Evolutionary conservation across 306 rosid species (phyloP), one percentile per base, ranked within the genome.

Genomic region (Acacia melanoxylon): DNA sequence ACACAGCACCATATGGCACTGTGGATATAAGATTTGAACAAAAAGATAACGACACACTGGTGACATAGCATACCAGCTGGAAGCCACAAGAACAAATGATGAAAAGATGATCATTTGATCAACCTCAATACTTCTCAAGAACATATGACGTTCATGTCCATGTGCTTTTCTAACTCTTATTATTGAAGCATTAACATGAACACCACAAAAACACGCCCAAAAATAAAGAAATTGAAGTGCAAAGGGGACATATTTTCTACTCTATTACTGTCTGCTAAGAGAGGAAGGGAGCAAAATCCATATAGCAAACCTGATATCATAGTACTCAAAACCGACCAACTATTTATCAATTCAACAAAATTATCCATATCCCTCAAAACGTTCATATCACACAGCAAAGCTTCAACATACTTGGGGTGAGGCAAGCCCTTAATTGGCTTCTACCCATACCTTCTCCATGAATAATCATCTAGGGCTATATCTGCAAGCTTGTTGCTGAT

Each of bases 391-490:
- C 29, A 27, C 29, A 27, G 29, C 1, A 27, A 27, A 82, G 15
- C 51, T 59, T 66, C 62, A 74, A 68, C 29, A 79, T 86, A 94
- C 98, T 94, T 90, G 40, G 97, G 97, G 77, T 94, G 97, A 72
- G 97, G 98, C 44, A 97, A 94, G 19, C 97, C 98, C 90, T 94
- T 94, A 88, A n/a, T n/a, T n/a, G n/a, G n/a, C n/a, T n/a, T n/a
- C n/a, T n/a, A n/a, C n/a, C n/a, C n/a, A n/a, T n/a, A n/a, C n/a
- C n/a, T n/a, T n/a, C n/a, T n/a, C n/a, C n/a, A n/a, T n/a, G n/a
- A n/a, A n/a, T n/a, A n/a, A n/a, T 92, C 97, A 86, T 94, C 97
- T 2, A 93, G 89, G 76, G 98, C 95, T 42, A 94, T 94, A 89
- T 94, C 95, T 2, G 98, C 97, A 70, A 94, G 95, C 84, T 92